Base-by-base conservation (phyloP, 768 basidiomycete species). In the Megacollybia marginata region DNA sequence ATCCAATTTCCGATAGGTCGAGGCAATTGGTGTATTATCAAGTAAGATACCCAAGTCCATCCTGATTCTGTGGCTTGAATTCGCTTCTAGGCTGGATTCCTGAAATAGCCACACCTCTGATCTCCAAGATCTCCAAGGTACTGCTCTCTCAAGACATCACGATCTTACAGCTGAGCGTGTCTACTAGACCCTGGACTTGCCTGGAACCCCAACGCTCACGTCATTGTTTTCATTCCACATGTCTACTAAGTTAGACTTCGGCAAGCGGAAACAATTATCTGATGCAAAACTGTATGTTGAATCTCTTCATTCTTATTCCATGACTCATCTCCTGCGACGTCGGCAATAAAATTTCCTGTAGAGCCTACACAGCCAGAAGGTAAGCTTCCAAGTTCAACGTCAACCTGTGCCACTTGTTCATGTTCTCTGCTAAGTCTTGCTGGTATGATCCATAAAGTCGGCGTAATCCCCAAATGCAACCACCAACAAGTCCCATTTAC, bases 11-110 rank as follows among this genome's bases (percentile, higher is more conserved):
- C 48, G 72, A 80, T 52, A 63, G 66, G 18, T 54, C 59, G 4
- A 60, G 71, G 60, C 79, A 81, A 54, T 65, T 79, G 64, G 73
- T 75, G 5, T 81, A 80, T 54, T 81, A 81, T 53, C 79, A 80
- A 68, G 73, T 75, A 15, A 7, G 60, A 48, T 2, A 15, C 13
- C 13, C 13, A 34, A 3, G 23, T 28, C 23, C 23, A 3, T 7
- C 2, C 16, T 19, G 48, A 5, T n/a, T 4, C 44, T 34, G 34
- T 19, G 46, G 9, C 43, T 2, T 32, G 20, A 18, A n/a, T 19
- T 23, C 18, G 18, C 16, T 32, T 31, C 13, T 50, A 78, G 74
- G 71, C 78, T 47, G 78, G 77, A 2, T 63, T 2, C 74, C 73
- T 0, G 54, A 72, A 45, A 63, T 72, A 15, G 71, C 73, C 1